Evolutionary conservation across 441 rosid genomes (phyloP).

Genomic region (Manihot esculenta): DNA sequence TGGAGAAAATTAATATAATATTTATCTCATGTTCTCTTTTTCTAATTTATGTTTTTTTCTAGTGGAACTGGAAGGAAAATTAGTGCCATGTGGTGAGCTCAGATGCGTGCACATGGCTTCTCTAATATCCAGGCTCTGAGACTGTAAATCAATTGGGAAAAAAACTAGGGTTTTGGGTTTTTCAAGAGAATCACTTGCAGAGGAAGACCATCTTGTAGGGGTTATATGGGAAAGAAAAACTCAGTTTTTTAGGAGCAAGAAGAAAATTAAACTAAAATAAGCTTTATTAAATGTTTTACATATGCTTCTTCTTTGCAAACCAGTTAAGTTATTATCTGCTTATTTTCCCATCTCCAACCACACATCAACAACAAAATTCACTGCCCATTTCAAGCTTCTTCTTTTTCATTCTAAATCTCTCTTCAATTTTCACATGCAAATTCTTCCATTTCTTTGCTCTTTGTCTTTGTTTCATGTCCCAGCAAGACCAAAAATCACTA

Average conservation of each 20-base stretch:
- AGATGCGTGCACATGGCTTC: constrained; percentile 61
- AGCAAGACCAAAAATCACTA: background rate
- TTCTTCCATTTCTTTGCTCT: constrained; percentile 15
- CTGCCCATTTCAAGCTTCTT: background rate
- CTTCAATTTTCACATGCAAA: constrained; percentile 6
- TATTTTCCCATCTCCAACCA: constrained; percentile 26
- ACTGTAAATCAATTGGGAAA: constrained; percentile 30
- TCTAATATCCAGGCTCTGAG: constrained; percentile 48
- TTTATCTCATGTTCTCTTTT: background rate
- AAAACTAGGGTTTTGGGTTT: constrained; percentile 35
- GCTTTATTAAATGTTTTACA: background rate
- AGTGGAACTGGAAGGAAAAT: constrained; percentile 24
- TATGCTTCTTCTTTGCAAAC: constrained; percentile 17
- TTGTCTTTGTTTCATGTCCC: constrained; percentile 10
- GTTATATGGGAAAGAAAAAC: constrained; percentile 14
- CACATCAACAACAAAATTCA: constrained; percentile 5
- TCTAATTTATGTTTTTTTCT: constrained; percentile 10
- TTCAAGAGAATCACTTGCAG: constrained; percentile 51
- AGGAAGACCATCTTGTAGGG: constrained; percentile 28
- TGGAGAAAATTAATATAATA: constrained; percentile 10
- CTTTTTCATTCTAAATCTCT: constrained; percentile 14
- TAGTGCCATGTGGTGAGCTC: constrained; percentile 66
- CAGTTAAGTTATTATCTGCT: constrained; percentile 22
- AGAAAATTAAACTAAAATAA: background rate
- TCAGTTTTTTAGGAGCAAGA: constrained; percentile 21